Evolutionary conservation across 2,329 filamentous ascomycete species (phyloP).

Genomic region (Xylariaceae sp.): DNA sequence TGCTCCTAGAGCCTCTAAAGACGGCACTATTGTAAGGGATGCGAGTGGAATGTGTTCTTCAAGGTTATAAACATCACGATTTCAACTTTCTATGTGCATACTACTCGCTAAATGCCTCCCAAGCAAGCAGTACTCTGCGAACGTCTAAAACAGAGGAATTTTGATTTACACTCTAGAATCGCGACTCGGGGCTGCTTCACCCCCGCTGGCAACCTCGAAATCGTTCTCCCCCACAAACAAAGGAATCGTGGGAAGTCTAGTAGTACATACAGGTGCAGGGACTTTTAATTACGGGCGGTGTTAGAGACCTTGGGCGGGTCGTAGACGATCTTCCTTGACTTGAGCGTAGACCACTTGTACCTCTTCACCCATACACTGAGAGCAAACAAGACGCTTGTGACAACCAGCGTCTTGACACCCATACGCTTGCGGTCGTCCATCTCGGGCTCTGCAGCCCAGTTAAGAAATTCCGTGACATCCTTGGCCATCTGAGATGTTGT

Average conservation of each 20-base stretch:
- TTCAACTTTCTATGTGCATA: conserved; percentile 23
- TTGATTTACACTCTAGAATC: conserved; percentile 53
- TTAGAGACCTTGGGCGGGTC: conserved; percentile 71
- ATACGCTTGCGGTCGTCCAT: conserved; percentile 99
- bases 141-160: conserved; percentile 43
- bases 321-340: conserved; percentile 93
- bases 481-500: conserved; percentile 99
- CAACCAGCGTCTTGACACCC: conserved; percentile 93
- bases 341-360: conserved; percentile 98
- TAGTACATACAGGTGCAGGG: conserved; percentile 41
- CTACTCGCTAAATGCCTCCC: conserved; percentile 11
- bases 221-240: conserved; percentile 39
- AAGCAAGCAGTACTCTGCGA: conserved; percentile 33
- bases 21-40: neutral
- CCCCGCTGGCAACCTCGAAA: conserved; percentile 35
- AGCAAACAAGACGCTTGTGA: conserved; percentile 79
- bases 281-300: conserved; percentile 55
- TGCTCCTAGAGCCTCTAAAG: neutral
- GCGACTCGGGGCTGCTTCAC: conserved; percentile 41
- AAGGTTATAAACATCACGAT: conserved; percentile 19
- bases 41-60: neutral
- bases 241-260: conserved; percentile 42
- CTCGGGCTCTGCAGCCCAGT: conserved; percentile 98
- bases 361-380: conserved; percentile 97
- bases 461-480: conserved; percentile 98